Base-by-base conservation (phyloP, 1,284 basidiomycete species). In the Dichomitus squalens region DNA sequence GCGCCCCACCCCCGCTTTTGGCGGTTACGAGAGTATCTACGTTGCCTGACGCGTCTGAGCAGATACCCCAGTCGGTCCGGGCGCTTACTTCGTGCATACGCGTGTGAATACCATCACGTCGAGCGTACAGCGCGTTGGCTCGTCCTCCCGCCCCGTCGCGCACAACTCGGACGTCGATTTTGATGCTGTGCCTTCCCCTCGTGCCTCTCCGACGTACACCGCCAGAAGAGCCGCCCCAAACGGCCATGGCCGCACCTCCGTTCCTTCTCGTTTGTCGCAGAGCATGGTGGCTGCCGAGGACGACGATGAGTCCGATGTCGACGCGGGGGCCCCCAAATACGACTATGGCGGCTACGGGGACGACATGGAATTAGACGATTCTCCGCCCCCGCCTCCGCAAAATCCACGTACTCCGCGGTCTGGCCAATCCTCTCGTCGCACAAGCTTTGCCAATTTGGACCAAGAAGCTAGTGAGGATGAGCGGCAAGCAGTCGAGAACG, bases 121-220 rank as follows among this genome's bases (percentile, higher is more conserved):
- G 9, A 79, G 73, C 57, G 71, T 76, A 1, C 74, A 76, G 46
- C 81, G 82, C 29, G 73, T 75, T 11, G 75, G 77, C n/a, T 77
- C 80, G 2, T 80, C 81, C 12, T 78, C 80, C 21, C 81, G 86
- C 5, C 73, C 79, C 20, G 73, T 84, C 18, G 68, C 75, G 57
- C 85, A 82, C 25, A 75, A 73, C 4, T 82, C 85, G 21, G 80
- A 81, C 16, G 70, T 86, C 31, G 81, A 88, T 66, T 90, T 84
- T 60, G 87, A 91, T 70, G 72, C 78, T 44, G 76, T 91, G 0
- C 88, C 89, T 2, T 89, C 89, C 18, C 72, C 75, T 20, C 73
- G 75, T 35, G 66, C 70, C 9, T 69, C 72, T 16, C 64, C 67
- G 9, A 61, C 61, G 1, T 64, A 65, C 25, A 68, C 76, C 4